phyloP scores from a whole-genome alignment of 176 grass and related monocot species.

The Sorghum bicolor region DNA sequence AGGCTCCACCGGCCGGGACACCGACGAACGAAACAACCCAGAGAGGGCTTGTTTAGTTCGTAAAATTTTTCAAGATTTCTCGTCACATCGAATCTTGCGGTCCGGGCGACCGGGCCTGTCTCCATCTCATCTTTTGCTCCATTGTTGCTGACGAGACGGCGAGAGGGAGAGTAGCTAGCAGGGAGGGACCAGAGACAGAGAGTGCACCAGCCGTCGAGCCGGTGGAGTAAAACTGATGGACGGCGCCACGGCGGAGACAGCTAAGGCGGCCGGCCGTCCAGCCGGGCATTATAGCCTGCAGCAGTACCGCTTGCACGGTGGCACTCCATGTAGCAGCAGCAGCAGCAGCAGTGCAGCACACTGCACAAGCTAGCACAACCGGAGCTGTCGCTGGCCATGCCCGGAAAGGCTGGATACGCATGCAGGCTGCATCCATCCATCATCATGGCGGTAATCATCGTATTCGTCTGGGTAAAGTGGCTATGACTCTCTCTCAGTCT shows the following conservation, averaged over 20 bases:
- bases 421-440: background rate
- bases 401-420: background rate
- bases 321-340: background rate
- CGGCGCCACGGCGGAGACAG: slow-evolving; percentile 2
- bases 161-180: no score
- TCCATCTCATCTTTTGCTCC: no score
- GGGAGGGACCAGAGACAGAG: no score
- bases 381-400: background rate
- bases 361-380: background rate
- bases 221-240: background rate
- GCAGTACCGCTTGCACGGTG: background rate
- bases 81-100: no score
- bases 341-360: background rate
- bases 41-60: no score
- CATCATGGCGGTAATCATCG: background rate
- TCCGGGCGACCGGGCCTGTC: no score
- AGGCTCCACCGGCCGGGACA: background rate
- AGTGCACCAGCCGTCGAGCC: background rate
- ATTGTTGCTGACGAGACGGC: background rate
- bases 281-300: background rate
- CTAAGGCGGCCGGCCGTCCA: no score
- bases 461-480: background rate
- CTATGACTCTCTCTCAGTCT: background rate
- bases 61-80: no score
- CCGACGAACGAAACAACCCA: background rate